A percentile compares a stretch with the other conserved stretches of the same genome.
Evolutionary conservation across 148 eudicot genomes (phyloP).

Genomic region (Agrostemma githago): DNA sequence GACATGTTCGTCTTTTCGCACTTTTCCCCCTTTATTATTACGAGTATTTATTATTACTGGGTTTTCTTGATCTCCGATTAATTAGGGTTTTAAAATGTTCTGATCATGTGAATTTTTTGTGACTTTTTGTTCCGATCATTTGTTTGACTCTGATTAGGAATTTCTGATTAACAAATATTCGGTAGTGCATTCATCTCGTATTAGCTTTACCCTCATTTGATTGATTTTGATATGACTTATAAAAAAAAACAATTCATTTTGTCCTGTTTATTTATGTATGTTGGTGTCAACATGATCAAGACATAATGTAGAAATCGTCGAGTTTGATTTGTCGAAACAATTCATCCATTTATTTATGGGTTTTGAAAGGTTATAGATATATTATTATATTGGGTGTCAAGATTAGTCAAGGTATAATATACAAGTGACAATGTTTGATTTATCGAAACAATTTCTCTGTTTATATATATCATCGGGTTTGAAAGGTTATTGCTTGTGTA

Average conservation of each 20-base stretch:
- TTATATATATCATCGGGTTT: not conserved
- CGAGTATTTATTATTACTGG: not conserved
- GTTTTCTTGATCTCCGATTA: not conserved
- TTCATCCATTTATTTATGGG: not conserved
- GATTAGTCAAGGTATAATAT: not conserved
- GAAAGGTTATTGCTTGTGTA: not conserved
- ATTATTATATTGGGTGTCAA: not conserved
- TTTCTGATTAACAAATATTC: too few relatives aligned
- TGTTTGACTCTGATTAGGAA: not conserved
- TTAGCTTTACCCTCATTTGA: not conserved
- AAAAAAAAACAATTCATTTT: too few relatives aligned
- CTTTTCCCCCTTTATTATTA: not conserved
- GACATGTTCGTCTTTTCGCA: conserved; percentile 49
- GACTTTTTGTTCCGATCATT: not conserved
- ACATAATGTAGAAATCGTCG: not conserved
- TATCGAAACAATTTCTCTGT: not conserved
- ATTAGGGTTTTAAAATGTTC: not conserved
- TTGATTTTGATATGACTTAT: not conserved
- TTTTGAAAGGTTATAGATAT: not conserved
- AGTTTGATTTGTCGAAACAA: too few relatives aligned
- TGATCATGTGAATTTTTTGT: not conserved
- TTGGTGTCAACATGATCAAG: not conserved
- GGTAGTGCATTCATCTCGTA: too few relatives aligned
- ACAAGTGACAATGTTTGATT: not conserved
- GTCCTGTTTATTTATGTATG: too few relatives aligned